Evolutionary conservation across 768 basidiomycete genomes (phyloP).

Genomic region (Pleurotus tuoliensis): DNA sequence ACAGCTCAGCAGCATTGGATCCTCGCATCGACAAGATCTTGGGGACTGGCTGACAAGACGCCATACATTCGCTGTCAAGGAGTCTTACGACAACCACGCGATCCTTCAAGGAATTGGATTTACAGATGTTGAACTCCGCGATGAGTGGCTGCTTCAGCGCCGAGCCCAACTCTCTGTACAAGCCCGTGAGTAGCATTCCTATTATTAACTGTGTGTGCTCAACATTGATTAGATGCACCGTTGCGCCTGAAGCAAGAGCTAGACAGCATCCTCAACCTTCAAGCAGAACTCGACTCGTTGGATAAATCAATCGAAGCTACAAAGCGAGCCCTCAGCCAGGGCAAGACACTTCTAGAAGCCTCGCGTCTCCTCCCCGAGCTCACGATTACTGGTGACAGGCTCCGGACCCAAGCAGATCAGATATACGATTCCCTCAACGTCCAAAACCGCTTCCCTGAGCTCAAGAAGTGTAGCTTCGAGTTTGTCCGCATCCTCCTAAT

Average conservation of each 20-base stretch:
- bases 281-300: slow-evolving; percentile 18
- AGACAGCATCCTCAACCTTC: slow-evolving; percentile 24
- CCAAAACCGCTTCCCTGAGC: slow-evolving; percentile 27
- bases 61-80: slow-evolving; percentile 10
- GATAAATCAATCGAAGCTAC: slow-evolving; percentile 19
- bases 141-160: slow-evolving; percentile 30
- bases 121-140: slow-evolving; percentile 17
- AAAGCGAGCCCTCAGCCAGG: slow-evolving; percentile 5
- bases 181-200: slow-evolving; percentile 19
- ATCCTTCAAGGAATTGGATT: too few relatives aligned
- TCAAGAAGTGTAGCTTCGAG: slow-evolving; percentile 16
- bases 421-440: slow-evolving; percentile 32
- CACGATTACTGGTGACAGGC: slow-evolving; percentile 13
- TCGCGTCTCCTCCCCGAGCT: slow-evolving; percentile 16
- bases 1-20: slow-evolving; percentile 21
- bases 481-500: slow-evolving; percentile 28
- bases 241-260: slow-evolving; percentile 27
- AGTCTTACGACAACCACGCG: not conserved
- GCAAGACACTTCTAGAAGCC: not conserved
- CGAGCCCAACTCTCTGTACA: slow-evolving; percentile 23
- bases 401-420: slow-evolving; percentile 21
- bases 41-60: slow-evolving; percentile 27
- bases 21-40: slow-evolving; percentile 22
- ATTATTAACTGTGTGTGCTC: not conserved
- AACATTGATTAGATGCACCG: slow-evolving; percentile 19